Base-by-base conservation (phyloP, 257 asterid genomes). In the Nemophila menziesii region DNA sequence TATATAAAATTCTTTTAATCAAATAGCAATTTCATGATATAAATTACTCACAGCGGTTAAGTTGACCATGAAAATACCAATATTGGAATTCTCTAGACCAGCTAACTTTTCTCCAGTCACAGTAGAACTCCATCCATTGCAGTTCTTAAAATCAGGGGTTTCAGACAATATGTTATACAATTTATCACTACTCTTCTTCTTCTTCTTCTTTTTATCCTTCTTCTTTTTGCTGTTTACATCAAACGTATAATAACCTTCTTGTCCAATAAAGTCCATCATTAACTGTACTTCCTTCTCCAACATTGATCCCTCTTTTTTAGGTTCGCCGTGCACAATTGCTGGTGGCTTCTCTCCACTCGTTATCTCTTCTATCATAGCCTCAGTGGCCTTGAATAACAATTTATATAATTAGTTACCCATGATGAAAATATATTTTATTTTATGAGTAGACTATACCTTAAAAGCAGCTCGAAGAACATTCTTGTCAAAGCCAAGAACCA, bases 91-190 rank as follows among this genome's bases (percentile, higher is more conserved):
- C 65, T 45, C 67, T 12, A 89, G 55, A 0, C 70, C 76, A 0
- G 75, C 37, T 29, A 67, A 51, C 56, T 72, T 74, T 51, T 74
- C 81, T 61, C 49, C 22, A 2, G 79, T 68, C 0, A 81, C 84
- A 0, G 79, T 62, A 0, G 86, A 65, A 72, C 96, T 84, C 98
- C 98, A 84, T 9, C 98, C 98, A 5, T 89, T 70, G 61, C 79
- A 55, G 14, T 89, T 89, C 47, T 75, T 51, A 7, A 89, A 84
- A 66, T 84, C 98, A 24, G 71, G 79, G 27, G 74, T 71, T 62
- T 63, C 85, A 3, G 55, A 20, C 48, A 76, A 65, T 14, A 89
- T 45, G 59, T 89, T 89, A 77, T 56, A 89, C 15, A 61, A 20
- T 36, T 55, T 53, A 0, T 61, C 45, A 17, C 46, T 54, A 59